phyloP scores from a whole-genome alignment of 169 alveolate genomes.

The Cryptosporidium ryanae region DNA sequence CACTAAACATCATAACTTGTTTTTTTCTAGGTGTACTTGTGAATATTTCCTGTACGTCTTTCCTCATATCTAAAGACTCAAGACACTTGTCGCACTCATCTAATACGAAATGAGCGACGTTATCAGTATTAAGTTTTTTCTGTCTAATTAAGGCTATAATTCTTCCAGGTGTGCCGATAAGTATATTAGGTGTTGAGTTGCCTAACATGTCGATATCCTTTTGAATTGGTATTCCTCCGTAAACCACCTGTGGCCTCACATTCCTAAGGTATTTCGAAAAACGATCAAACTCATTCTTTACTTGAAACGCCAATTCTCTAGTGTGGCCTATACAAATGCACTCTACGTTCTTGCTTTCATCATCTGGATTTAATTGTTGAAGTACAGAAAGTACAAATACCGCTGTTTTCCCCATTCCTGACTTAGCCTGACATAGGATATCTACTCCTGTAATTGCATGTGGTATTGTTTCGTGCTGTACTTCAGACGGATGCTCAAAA shows the following conservation, averaged over 20 bases:
- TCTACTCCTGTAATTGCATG: conserved; percentile 98
- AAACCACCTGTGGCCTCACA: conserved; percentile 96
- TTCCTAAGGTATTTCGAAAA: conserved; percentile 95
- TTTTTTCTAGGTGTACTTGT: conserved; percentile 96
- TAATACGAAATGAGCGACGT: conserved; percentile 95
- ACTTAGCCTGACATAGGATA: conserved; percentile 98
- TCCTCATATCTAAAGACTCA: conserved; percentile 97
- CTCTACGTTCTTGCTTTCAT: conserved; percentile 84
- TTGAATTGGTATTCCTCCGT: conserved; percentile 97
- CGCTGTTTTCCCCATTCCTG: conserved; percentile 99
- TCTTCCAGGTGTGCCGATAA: conserved; percentile 99
- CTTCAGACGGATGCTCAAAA: conserved; percentile 99
- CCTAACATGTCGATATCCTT: conserved; percentile 94
- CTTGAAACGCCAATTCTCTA: conserved; percentile 99
- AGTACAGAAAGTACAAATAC: conserved; percentile 97
- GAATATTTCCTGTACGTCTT: conserved; percentile 98
- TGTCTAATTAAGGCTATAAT: conserved; percentile 93
- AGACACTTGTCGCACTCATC: conserved; percentile 99
- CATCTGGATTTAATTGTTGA: conserved; percentile 94
- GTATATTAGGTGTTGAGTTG: conserved; percentile 92
- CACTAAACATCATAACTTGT: conserved; percentile 98
- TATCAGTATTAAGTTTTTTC: conserved; percentile 91
- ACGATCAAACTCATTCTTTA: conserved; percentile 97
- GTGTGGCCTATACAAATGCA: conserved; percentile 97
- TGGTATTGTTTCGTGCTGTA: conserved; percentile 98